These are phyloP conservation scores for Penicillium parvum DNA, from an alignment of 495 filamentous ascomycete species.

Conservation along the genomic window DNA sequence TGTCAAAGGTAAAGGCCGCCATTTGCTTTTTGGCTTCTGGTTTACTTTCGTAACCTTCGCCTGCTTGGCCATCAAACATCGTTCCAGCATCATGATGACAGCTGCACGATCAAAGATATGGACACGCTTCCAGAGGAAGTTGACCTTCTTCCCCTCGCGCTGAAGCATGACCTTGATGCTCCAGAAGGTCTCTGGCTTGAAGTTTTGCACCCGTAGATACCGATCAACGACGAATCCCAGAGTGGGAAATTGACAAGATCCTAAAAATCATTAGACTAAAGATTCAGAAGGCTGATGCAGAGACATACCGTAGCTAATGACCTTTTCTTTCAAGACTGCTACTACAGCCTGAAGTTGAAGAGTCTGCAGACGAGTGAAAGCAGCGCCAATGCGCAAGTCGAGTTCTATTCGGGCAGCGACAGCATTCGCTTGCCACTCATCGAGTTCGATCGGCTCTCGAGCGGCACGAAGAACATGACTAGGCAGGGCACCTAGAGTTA, in stretches of 20 bases:
- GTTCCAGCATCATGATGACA: slow-evolving; percentile 77
- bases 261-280: slow-evolving; percentile 40
- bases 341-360: slow-evolving; percentile 65
- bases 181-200: slow-evolving; percentile 92
- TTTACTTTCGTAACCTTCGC: slow-evolving; percentile 79
- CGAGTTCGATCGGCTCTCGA: slow-evolving; percentile 66
- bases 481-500: neutral
- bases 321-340: slow-evolving; percentile 52
- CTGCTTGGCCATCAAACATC: slow-evolving; percentile 69
- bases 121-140: slow-evolving; percentile 77
- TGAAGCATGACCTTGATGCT: slow-evolving; percentile 77
- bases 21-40: slow-evolving; percentile 89
- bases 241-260: slow-evolving; percentile 95
- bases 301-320: slow-evolving; percentile 79
- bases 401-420: slow-evolving; percentile 88
- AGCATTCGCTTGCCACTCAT: slow-evolving; percentile 82
- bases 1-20: slow-evolving; percentile 87
- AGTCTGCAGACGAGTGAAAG: slow-evolving; percentile 88
- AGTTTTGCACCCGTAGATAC: slow-evolving; percentile 88
- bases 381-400: slow-evolving; percentile 84
- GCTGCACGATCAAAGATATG: slow-evolving; percentile 84
- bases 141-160: slow-evolving; percentile 73
- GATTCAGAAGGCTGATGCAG: neutral
- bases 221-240: slow-evolving; percentile 95
- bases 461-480: slow-evolving; percentile 83